Evolutionary conservation across 2,329 filamentous ascomycete genomes (phyloP).

Genomic region (Colletotrichum cuscutae): DNA sequence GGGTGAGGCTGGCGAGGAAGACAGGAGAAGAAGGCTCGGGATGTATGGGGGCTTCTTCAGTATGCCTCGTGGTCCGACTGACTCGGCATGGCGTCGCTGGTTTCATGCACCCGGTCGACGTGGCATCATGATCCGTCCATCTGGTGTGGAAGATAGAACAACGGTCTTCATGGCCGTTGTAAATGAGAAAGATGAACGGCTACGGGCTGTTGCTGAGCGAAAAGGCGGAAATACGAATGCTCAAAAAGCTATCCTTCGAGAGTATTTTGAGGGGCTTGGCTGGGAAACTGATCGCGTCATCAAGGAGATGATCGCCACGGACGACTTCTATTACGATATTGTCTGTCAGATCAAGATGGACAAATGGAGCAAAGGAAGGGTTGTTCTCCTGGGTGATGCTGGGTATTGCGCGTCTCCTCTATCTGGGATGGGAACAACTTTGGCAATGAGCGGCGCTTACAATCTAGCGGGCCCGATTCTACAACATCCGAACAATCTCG

Average conservation of each 20-base stretch:
- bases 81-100: conserved; percentile 38
- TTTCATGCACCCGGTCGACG: conserved; percentile 50
- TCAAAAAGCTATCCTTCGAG: conserved; percentile 51
- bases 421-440: conserved; percentile 60
- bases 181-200: conserved; percentile 41
- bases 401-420: conserved; percentile 56
- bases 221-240: conserved; percentile 39
- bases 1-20: conserved; percentile 40
- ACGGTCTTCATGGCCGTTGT: conserved; percentile 43
- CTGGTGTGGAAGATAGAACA: conserved; percentile 37
- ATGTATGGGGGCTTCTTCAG: conserved; percentile 52
- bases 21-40: conserved; percentile 42
- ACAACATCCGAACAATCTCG: conserved; percentile 37
- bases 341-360: conserved; percentile 54
- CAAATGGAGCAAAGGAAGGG: conserved; percentile 46
- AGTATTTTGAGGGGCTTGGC: conserved; percentile 54
- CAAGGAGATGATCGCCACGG: conserved; percentile 44
- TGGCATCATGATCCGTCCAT: conserved; percentile 49
- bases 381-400: conserved; percentile 61
- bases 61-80: conserved; percentile 42
- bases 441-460: conserved; percentile 59
- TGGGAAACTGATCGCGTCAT: conserved; percentile 56
- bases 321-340: conserved; percentile 57
- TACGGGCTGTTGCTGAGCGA: conserved; percentile 18
- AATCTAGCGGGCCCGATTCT: conserved; percentile 59